A percentile compares a stretch with the other conserved stretches of the same genome.
These are phyloP conservation scores for Plectranthus barbatus DNA, from an alignment of 257 asterid species.

Conservation along the genomic window DNA sequence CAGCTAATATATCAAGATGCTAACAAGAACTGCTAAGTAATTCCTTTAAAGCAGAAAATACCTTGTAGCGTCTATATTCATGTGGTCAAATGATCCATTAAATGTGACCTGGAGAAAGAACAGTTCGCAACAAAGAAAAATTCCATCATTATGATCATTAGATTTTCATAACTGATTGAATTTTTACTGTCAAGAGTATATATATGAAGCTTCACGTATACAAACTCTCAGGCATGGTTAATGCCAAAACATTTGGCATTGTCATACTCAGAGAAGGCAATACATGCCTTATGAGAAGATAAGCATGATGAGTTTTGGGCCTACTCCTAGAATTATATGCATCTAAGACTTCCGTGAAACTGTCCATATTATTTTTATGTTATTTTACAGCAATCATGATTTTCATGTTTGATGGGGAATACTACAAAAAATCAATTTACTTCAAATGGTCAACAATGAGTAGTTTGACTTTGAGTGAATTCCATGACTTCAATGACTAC, in stretches of 20 bases:
- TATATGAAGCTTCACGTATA: background rate
- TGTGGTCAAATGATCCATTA: conserved; percentile 96
- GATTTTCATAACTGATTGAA: background rate
- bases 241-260: background rate
- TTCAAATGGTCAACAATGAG: background rate
- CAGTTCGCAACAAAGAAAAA: background rate
- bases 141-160: background rate
- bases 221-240: background rate
- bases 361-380: background rate
- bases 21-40: conserved; percentile 2
- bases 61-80: conserved; percentile 97
- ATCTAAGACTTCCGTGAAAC: background rate
- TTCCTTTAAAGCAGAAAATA: conserved; percentile 23
- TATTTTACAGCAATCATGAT: background rate
- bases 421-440: background rate
- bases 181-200: background rate
- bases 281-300: background rate
- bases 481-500: background rate
- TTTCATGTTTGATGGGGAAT: background rate
- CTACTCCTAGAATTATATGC: background rate
- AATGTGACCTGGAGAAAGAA: conserved; percentile 61
- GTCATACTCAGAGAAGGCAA: background rate
- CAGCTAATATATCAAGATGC: conserved; percentile 3
- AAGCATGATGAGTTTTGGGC: background rate
- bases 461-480: background rate